Conservation (phyloP, 2,329 filamentous ascomycete species). For the Calonectria pseudoturangicola region DNA sequence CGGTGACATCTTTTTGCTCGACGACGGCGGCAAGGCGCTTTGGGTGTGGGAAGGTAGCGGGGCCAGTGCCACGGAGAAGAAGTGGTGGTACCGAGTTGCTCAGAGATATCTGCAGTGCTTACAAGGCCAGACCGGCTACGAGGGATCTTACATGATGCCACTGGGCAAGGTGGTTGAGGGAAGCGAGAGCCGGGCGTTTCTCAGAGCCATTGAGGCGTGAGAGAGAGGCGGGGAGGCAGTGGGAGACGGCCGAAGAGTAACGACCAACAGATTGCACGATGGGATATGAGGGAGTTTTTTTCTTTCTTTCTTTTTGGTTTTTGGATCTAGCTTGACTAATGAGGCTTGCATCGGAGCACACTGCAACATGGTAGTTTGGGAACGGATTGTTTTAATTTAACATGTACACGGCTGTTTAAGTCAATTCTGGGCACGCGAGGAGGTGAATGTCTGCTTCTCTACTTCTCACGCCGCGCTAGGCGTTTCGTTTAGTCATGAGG, state of each 20-base stretch:
- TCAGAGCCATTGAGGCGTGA: constrained; percentile 64
- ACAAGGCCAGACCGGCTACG: constrained; percentile 55
- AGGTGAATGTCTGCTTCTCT: not conserved
- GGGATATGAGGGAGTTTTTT: not conserved
- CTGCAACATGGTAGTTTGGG: not conserved
- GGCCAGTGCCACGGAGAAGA: constrained; percentile 75
- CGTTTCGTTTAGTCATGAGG: constrained; percentile 40
- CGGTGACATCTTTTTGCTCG: constrained; percentile 77
- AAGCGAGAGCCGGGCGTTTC: constrained; percentile 72
- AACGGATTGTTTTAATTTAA: not conserved
- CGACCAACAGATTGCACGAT: constrained; percentile 6
- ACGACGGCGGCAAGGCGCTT: constrained; percentile 73
- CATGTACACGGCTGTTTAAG: constrained; percentile 4
- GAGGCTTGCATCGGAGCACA: constrained; percentile 7
- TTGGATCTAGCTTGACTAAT: not conserved
- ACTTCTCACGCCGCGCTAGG: not conserved
- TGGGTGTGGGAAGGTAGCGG: constrained; percentile 80
- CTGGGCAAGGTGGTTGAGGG: constrained; percentile 76
- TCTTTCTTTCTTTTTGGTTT: not conserved
- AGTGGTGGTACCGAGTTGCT: constrained; percentile 76
- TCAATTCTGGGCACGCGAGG: not conserved
- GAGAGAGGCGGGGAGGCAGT: not conserved
- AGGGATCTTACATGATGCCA: constrained; percentile 66
- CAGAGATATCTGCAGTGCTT: constrained; percentile 72
- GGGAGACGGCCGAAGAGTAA: not conserved